Percentiles rank a stretch among this genome's conserved stretches.
Conservation (phyloP, 164 flowering plant genomes). For the Stephania cephalantha region DNA sequence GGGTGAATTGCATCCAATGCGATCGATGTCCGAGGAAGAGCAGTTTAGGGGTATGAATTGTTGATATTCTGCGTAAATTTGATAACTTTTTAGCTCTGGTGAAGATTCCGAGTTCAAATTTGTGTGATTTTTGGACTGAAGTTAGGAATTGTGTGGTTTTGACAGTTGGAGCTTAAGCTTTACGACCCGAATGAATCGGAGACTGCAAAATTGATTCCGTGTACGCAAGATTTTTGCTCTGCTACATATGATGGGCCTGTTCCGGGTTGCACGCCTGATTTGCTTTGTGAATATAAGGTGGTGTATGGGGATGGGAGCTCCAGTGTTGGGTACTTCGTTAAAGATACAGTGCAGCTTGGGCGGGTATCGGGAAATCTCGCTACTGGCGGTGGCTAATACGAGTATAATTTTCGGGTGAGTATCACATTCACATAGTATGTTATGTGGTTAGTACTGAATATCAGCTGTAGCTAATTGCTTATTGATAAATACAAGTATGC, state of each 20-base stretch:
- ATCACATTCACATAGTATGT: neutral
- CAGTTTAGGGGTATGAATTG: conserved; percentile 56
- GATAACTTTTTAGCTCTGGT: neutral
- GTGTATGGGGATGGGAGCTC: conserved; percentile 94
- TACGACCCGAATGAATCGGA: conserved; percentile 55
- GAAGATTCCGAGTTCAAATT: neutral
- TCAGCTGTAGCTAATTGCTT: neutral
- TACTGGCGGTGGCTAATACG: conserved; percentile 44
- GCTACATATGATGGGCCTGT: conserved; percentile 11
- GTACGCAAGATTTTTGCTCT: conserved; percentile 55
- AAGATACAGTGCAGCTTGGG: conserved; percentile 44
- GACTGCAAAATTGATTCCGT: conserved; percentile 54
- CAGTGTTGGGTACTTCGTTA: conserved; percentile 74
- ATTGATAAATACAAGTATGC: neutral
- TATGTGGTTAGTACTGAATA: neutral
- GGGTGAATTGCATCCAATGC: conserved; percentile 91
- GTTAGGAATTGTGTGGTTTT: neutral
- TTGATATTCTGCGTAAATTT: neutral
- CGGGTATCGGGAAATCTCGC: conserved; percentile 55
- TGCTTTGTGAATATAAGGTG: conserved; percentile 52
- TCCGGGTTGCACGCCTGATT: conserved; percentile 41
- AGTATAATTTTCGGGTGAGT: conserved; percentile 80
- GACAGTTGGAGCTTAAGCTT: conserved; percentile 63
- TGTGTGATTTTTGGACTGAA: neutral
- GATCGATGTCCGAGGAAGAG: conserved; percentile 65